Base-by-base conservation (phyloP, 306 rosid species). In the Quillaja saponaria region DNA sequence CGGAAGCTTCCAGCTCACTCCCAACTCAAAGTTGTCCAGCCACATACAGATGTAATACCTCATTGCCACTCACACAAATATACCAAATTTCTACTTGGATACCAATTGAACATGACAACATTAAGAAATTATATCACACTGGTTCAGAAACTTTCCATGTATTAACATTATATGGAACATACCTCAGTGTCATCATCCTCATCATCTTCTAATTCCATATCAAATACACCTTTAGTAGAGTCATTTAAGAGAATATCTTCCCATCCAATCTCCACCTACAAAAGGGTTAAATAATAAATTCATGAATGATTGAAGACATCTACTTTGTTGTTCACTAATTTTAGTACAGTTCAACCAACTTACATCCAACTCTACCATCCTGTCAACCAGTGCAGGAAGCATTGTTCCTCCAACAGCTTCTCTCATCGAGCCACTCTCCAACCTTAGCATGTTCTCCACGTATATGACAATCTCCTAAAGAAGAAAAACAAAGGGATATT, bases 301-400 rank as follows among this genome's bases (percentile, higher is more conserved):
- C 20, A 31, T 47, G 34, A 7, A n/a, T n/a, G n/a, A n/a, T n/a
- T n/a, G n/a, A n/a, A n/a, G n/a, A n/a, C n/a, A n/a, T n/a, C 19
- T 16, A 49, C 18, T 21, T 57, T 25, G 38, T 41, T 10, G 33
- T 64, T 42, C 35, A 37, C 50, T 35, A 52, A 13, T 40, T n/a
- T n/a, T n/a, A n/a, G n/a, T n/a, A n/a, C n/a, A n/a, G n/a, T n/a
- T n/a, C n/a, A n/a, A 55, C 17, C 19, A 63, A 69, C 95, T 73
- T 83, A 92, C 99, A 80, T 92, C 99, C 81, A 89, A 74, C 44
- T 83, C 95, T 69, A 92, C 53, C 79, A 92, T 81, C 83, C 78
- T 83, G 60, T 86, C 94, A 67, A 92, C 87, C 65, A 92, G 50
- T 0, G 92, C 92, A 2, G 67, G 73, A 61, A 92, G 83, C 85